phyloP scores from a whole-genome alignment of 345 rosid species.

The Excoecaria cochinchinensis region DNA sequence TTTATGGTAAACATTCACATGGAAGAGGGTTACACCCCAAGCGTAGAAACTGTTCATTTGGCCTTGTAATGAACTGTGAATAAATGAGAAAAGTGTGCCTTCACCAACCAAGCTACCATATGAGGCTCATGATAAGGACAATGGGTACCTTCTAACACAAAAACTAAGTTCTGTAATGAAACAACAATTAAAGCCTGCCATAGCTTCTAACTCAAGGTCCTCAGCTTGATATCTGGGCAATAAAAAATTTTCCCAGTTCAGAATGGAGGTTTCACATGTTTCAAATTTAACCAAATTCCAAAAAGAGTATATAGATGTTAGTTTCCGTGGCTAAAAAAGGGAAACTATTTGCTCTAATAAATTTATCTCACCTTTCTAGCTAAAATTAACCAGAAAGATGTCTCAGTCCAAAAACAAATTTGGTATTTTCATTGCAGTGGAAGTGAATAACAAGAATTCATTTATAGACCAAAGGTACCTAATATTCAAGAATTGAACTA shows the following conservation, averaged over 20 bases:
- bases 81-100: not conserved
- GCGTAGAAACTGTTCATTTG: not conserved
- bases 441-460: not conserved
- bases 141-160: not conserved
- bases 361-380: not conserved
- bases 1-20: not conserved
- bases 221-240: not conserved
- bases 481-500: not conserved
- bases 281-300: not conserved
- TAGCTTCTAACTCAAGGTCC: not conserved
- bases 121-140: not conserved
- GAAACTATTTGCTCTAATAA: not conserved
- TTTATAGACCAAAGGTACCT: not conserved
- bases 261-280: not conserved
- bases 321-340: not conserved
- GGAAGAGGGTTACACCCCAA: not conserved
- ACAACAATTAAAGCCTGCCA: not conserved
- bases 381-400: not conserved
- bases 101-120: not conserved
- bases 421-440: not conserved
- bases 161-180: not conserved
- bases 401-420: not conserved
- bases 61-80: not conserved
- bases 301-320: not conserved
- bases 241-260: not conserved